Percentiles rank a stretch among this genome's conserved stretches.
Evolutionary conservation across 345 rosid species (phyloP).

Genomic region (Eucalyptus coolabah): DNA sequence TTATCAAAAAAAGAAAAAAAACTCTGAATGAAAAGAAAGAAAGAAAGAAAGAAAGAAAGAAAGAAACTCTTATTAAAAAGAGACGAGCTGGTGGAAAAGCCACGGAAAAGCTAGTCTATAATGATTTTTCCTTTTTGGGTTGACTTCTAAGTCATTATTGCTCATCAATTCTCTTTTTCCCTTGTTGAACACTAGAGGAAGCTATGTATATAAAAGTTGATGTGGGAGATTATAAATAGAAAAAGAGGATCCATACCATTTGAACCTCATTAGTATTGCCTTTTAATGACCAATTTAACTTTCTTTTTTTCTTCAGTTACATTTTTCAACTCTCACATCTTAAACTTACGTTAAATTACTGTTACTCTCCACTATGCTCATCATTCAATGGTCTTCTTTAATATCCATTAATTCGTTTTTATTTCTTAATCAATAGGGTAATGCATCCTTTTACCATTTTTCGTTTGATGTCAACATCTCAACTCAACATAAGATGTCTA

Average conservation of each 20-base stretch:
- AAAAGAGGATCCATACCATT: neutral
- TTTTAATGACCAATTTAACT: neutral
- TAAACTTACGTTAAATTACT: neutral
- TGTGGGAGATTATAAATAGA: neutral
- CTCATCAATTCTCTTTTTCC: neutral
- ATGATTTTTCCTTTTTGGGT: neutral
- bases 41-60: neutral
- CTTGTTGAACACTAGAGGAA: neutral
- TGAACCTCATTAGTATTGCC: neutral
- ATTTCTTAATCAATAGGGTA: neutral
- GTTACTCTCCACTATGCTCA: neutral
- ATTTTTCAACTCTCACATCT: neutral
- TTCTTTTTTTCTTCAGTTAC: neutral
- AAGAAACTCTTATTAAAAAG: neutral
- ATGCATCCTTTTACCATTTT: neutral
- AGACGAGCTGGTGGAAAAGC: neutral
- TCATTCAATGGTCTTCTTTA: neutral
- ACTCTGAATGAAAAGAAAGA: neutral
- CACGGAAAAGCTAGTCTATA: neutral
- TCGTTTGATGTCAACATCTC: too few species aligned
- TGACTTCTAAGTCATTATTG: neutral
- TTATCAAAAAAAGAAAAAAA: neutral
- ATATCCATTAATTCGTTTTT: neutral
- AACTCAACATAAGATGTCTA: too few species aligned
- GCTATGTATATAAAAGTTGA: neutral